Conservation (phyloP, 306 rosid genomes). For the Vigna reflexopilosa region DNA sequence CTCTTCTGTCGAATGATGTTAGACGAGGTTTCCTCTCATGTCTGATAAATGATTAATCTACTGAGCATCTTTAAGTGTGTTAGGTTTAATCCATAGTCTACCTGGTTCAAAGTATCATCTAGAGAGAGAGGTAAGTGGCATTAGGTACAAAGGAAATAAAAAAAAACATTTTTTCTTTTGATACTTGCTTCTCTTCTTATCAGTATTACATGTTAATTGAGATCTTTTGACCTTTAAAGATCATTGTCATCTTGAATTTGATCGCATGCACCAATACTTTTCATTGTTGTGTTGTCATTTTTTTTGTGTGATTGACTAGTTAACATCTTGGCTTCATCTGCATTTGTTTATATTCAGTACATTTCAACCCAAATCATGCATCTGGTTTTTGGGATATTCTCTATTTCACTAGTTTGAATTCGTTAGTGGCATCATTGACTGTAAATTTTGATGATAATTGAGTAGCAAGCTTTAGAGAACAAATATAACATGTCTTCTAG, state of each 20-base stretch:
- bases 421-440: not conserved
- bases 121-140: not conserved
- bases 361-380: constrained; percentile 16
- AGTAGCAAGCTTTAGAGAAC: not conserved
- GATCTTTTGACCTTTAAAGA: constrained; percentile 6
- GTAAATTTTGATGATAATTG: not conserved
- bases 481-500: no score
- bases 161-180: not conserved
- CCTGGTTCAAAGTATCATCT: constrained; percentile 24
- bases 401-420: not conserved
- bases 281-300: constrained; percentile 25
- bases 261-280: constrained; percentile 28
- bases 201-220: constrained; percentile 3
- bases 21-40: not conserved
- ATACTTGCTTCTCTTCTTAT: not conserved
- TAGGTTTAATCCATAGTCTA: not conserved
- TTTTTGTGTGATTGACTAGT: constrained; percentile 1
- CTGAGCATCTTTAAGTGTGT: not conserved
- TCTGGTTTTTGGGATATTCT: not conserved
- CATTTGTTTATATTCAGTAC: constrained; percentile 12
- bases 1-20: not conserved
- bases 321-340: constrained; percentile 18
- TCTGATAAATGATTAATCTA: constrained; percentile 14
- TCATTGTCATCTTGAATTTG: constrained; percentile 40
- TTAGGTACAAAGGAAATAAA: not conserved